These are phyloP conservation scores for Neobulgaria alba DNA, from an alignment of 2,329 filamentous ascomycete genomes.

Conservation along the genomic window DNA sequence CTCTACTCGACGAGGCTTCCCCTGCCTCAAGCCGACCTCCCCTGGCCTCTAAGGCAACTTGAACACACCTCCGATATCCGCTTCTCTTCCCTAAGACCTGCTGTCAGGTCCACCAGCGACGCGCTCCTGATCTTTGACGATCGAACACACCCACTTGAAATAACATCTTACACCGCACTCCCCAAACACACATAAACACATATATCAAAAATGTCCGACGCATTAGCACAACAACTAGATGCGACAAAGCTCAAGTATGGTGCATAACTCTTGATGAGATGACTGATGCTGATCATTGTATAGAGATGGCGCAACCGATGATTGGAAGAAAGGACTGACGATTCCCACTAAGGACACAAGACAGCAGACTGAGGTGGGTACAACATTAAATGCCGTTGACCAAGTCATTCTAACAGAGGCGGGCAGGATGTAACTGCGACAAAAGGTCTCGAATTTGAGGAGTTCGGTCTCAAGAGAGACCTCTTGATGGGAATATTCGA, in stretches of 20 bases:
- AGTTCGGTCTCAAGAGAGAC: conserved; percentile 90
- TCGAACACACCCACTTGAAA: background rate
- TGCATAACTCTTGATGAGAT: background rate
- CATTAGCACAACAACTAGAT: conserved; percentile 46
- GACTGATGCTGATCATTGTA: background rate
- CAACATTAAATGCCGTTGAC: background rate
- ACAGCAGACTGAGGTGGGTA: conserved; percentile 67
- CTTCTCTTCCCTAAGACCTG: background rate
- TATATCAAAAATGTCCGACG: conserved; percentile 35
- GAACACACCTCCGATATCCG: background rate
- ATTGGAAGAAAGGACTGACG: conserved; percentile 70
- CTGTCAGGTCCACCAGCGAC: background rate
- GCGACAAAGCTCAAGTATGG: conserved; percentile 40
- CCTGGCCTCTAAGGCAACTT: background rate
- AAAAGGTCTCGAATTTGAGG: conserved; percentile 95
- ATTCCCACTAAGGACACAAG: conserved; percentile 66
- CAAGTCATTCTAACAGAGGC: conserved; percentile 9
- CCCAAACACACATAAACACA: background rate
- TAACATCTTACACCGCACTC: background rate
- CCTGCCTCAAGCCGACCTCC: background rate
- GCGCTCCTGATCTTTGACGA: conserved; percentile 1
- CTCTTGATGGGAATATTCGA: conserved; percentile 99
- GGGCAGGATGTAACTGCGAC: conserved; percentile 91
- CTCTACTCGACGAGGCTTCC: conserved; percentile 11
- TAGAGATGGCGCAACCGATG: conserved; percentile 36